phyloP scores from a whole-genome alignment of 2,329 filamentous ascomycete species.

The Albophoma yamanashiensis region DNA sequence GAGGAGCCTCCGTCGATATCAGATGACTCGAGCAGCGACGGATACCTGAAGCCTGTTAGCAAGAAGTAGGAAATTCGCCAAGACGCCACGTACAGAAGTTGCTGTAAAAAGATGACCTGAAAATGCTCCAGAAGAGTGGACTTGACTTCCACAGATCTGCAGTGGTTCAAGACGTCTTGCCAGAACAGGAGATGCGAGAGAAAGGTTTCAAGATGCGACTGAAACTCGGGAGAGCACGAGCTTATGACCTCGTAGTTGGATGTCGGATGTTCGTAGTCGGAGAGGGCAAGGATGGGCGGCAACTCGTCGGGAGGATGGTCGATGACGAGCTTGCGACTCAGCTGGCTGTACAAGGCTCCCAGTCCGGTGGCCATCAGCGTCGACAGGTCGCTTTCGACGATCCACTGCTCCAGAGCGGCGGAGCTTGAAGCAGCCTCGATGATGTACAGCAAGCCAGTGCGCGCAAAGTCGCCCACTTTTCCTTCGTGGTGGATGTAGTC shows the following conservation, averaged over 20 bases:
- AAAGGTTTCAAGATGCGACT: constrained; percentile 84
- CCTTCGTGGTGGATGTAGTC: constrained; percentile 97
- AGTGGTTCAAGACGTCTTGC: constrained; percentile 97
- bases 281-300: constrained; percentile 76
- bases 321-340: constrained; percentile 71
- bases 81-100: constrained; percentile 59
- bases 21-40: constrained; percentile 89
- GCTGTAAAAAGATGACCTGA: constrained; percentile 89
- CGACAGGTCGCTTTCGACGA: constrained; percentile 91
- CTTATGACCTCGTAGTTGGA: constrained; percentile 61
- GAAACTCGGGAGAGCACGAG: constrained; percentile 65
- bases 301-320: constrained; percentile 63
- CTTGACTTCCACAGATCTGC: constrained; percentile 82
- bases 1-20: constrained; percentile 96
- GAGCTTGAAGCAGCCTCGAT: constrained; percentile 88
- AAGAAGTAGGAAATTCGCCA: too few species aligned
- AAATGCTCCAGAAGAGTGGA: constrained; percentile 93
- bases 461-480: constrained; percentile 87
- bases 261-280: constrained; percentile 72
- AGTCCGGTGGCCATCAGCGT: constrained; percentile 95
- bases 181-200: constrained; percentile 92
- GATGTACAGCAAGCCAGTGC: constrained; percentile 88
- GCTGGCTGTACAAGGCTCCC: constrained; percentile 60
- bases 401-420: constrained; percentile 79
- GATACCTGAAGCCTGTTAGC: constrained; percentile 47